Conservation (phyloP, 768 basidiomycete genomes). For the Kondoa subrosea region DNA sequence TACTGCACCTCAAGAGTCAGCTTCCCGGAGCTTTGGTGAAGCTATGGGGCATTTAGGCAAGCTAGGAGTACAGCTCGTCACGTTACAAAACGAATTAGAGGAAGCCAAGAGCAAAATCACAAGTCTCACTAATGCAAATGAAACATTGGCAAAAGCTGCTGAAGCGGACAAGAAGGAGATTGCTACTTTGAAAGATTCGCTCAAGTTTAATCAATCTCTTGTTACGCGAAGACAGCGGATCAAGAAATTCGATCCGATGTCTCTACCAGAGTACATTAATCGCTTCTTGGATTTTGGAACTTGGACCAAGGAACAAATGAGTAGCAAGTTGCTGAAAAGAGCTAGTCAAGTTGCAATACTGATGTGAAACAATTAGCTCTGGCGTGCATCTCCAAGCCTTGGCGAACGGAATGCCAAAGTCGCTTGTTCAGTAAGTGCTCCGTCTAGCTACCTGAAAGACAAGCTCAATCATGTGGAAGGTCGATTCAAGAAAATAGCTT, state of each 20-base stretch:
- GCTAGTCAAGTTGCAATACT: not conserved
- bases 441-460: not conserved
- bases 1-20: not conserved
- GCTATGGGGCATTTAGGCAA: not conserved
- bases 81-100: not conserved
- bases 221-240: not conserved
- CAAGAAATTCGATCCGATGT: not conserved
- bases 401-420: not conserved
- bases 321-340: not conserved
- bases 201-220: not conserved
- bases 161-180: not conserved
- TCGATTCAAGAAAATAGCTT: not conserved
- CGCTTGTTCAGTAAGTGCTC: not conserved
- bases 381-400: not conserved
- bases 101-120: not conserved
- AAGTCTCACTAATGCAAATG: not conserved
- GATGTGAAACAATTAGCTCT: not conserved
- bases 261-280: not conserved
- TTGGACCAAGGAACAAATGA: not conserved
- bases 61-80: not conserved
- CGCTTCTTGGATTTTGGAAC: not conserved
- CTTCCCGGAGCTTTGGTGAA: not conserved
- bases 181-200: not conserved
- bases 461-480: not conserved
- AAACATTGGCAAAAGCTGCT: not conserved